phyloP scores from a whole-genome alignment of 2,329 filamentous ascomycete genomes.

The Sclerotinia subarctica region DNA sequence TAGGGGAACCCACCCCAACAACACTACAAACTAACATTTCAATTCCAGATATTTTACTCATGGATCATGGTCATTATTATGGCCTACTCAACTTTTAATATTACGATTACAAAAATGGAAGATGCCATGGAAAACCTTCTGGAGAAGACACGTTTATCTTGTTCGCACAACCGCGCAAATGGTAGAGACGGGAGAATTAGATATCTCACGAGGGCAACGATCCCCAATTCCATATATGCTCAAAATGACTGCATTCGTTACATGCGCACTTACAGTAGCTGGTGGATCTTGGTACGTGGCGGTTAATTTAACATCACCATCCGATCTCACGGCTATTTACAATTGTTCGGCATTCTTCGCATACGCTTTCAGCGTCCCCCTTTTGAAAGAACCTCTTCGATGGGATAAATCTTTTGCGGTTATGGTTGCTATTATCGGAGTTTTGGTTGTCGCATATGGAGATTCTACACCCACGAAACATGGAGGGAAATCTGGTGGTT shows the following conservation, averaged over 20 bases:
- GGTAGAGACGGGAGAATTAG: conserved; percentile 76
- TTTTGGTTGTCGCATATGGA: conserved; percentile 93
- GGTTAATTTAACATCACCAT: conserved; percentile 87
- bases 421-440: conserved; percentile 79
- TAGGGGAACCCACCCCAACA: conserved; percentile 17
- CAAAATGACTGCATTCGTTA: conserved; percentile 76
- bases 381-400: conserved; percentile 80
- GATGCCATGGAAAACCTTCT: conserved; percentile 79
- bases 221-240: conserved; percentile 71
- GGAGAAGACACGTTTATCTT: conserved; percentile 66
- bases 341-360: conserved; percentile 99
- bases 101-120: conserved; percentile 76
- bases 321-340: conserved; percentile 95
- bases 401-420: conserved; percentile 85
- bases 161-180: conserved; percentile 71
- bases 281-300: conserved; percentile 95
- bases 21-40: conserved; percentile 12
- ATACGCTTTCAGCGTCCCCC: conserved; percentile 90
- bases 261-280: conserved; percentile 80
- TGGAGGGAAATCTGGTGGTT: conserved; percentile 53
- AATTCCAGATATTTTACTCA: conserved; percentile 73
- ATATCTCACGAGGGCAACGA: conserved; percentile 52
- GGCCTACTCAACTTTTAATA: conserved; percentile 78
- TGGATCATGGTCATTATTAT: conserved; percentile 86
- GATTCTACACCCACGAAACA: conserved; percentile 58